A percentile compares a stretch with the other conserved stretches of the same genome.
Conservation (phyloP, 352 stramenopile species). For the Saprolegnia parasitica region DNA sequence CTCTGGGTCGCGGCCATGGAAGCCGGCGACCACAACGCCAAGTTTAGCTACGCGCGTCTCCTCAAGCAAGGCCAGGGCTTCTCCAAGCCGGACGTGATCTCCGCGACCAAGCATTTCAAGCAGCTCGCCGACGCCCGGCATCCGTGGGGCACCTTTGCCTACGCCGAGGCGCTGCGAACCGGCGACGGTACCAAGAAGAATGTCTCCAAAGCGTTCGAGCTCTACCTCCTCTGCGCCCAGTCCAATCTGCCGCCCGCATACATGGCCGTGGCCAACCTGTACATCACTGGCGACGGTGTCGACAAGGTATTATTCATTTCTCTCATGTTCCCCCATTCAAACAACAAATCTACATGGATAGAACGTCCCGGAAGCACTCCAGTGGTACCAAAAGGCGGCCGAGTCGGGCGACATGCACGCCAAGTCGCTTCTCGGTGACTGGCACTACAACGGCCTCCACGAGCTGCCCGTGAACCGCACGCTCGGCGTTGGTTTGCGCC, state of each 20-base stretch:
- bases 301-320: constrained; percentile 44
- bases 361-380: constrained; percentile 61
- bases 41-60: constrained; percentile 80
- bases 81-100: constrained; percentile 45
- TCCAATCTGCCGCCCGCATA: constrained; percentile 59
- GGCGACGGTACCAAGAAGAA: constrained; percentile 73
- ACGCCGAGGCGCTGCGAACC: constrained; percentile 67
- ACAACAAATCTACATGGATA: constrained; percentile 29
- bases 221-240: constrained; percentile 66
- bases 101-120: constrained; percentile 63
- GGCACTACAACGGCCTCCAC: constrained; percentile 56
- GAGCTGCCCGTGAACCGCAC: constrained; percentile 47
- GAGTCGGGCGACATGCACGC: constrained; percentile 66
- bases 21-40: constrained; percentile 72
- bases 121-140: constrained; percentile 57
- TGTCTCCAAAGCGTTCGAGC: constrained; percentile 70
- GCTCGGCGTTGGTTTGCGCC: constrained; percentile 62
- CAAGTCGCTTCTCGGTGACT: constrained; percentile 66
- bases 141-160: constrained; percentile 74
- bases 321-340: not conserved
- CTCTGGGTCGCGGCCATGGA: constrained; percentile 81
- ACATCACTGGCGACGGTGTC: constrained; percentile 55
- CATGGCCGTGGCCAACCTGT: constrained; percentile 84
- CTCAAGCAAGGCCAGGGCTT: constrained; percentile 78
- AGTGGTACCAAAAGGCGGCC: constrained; percentile 71